These are phyloP conservation scores for Jatropha curcas DNA, from an alignment of 345 rosid species.

Conservation along the genomic window DNA sequence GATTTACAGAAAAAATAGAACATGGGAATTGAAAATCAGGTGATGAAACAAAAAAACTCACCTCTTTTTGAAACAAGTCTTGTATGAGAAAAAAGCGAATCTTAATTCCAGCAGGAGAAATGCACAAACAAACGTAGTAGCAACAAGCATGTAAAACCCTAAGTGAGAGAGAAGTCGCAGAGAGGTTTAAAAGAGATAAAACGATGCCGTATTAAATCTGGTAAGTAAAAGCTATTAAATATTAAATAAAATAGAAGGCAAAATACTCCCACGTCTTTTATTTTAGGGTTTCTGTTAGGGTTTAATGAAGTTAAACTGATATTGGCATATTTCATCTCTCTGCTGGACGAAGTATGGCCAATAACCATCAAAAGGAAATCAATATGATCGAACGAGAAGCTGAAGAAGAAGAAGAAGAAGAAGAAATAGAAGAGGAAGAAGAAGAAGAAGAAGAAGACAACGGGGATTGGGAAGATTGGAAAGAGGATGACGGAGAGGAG, in stretches of 20 bases:
- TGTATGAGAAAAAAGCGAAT: neutral
- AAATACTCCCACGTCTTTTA: neutral
- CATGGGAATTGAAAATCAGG: neutral
- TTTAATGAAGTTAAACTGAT: neutral
- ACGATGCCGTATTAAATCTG: too few relatives aligned
- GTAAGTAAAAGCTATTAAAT: too few relatives aligned
- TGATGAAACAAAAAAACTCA: neutral
- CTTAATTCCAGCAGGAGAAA: neutral
- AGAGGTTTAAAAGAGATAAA: too few relatives aligned
- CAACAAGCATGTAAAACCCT: too few relatives aligned
- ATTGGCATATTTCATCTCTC: neutral
- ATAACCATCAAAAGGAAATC: neutral
- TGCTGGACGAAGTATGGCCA: neutral
- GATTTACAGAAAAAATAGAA: neutral
- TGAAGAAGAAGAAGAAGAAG: constrained; percentile 11
- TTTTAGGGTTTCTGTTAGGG: neutral
- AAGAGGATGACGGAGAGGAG: constrained; percentile 46
- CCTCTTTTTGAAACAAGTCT: neutral
- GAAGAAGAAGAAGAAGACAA: constrained; percentile 29
- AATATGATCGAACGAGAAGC: neutral
- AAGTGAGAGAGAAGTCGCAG: too few relatives aligned
- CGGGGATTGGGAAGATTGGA: constrained; percentile 69
- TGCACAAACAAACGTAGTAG: neutral
- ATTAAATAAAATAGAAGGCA: too few relatives aligned
- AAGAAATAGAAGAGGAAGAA: constrained; percentile 15